Evolutionary conservation across 305 asterid species (phyloP).

Genomic region (Solanum hybrid): DNA sequence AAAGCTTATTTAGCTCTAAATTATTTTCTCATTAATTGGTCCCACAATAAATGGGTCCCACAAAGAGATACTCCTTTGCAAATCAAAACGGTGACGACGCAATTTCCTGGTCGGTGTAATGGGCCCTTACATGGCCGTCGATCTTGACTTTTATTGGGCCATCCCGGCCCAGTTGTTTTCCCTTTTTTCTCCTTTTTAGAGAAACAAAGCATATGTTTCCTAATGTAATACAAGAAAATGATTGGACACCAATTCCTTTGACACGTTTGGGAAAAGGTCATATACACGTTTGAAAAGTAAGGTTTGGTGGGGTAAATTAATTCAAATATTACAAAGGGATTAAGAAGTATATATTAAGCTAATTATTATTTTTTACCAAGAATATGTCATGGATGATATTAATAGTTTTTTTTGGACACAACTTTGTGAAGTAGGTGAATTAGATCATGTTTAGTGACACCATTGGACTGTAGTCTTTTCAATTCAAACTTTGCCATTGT

Average conservation of each 20-base stretch:
- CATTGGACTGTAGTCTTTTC: not conserved
- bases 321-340: not conserved
- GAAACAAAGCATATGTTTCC: not conserved
- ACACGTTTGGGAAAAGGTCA: not conserved
- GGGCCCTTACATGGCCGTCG: conserved; percentile 6
- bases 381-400: not conserved
- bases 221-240: not conserved
- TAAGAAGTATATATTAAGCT: not conserved
- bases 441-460: not conserved
- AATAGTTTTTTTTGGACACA: not conserved
- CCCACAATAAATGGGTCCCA: not conserved
- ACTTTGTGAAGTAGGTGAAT: not conserved
- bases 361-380: not conserved
- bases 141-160: not conserved
- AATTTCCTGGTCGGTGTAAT: not conserved
- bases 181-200: not conserved
- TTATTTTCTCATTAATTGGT: not conserved
- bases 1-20: not conserved
- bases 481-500: not conserved
- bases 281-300: not conserved
- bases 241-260: not conserved
- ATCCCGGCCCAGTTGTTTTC: not conserved
- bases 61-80: not conserved
- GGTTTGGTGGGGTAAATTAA: not conserved
- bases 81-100: not conserved